phyloP scores from a whole-genome alignment of 306 rosid genomes.

The Trifolium repens region DNA sequence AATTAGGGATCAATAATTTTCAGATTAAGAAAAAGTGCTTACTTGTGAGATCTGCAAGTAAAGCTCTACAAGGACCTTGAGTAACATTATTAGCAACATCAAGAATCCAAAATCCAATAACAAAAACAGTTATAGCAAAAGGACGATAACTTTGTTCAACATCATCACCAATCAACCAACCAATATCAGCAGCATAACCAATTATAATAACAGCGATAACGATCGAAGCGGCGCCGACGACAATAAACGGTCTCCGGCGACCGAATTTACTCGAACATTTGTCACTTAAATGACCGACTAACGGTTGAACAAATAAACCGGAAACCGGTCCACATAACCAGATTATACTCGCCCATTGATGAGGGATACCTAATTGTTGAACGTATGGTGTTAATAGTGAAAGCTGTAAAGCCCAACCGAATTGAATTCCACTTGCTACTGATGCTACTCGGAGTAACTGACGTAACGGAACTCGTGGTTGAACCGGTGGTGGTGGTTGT shows the following conservation, averaged over 20 bases:
- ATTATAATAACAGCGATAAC: slow-evolving; percentile 65
- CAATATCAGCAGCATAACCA: slow-evolving; percentile 82
- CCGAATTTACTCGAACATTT: slow-evolving; percentile 73
- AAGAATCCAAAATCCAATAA: slow-evolving; percentile 84
- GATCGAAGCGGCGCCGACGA: slow-evolving; percentile 65
- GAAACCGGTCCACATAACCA: slow-evolving; percentile 96
- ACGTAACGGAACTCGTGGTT: slow-evolving; percentile 55
- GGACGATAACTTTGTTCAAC: slow-evolving; percentile 54
- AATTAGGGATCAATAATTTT: slow-evolving; percentile 19
- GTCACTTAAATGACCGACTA: slow-evolving; percentile 83
- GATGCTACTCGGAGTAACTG: slow-evolving; percentile 75
- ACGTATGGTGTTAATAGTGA: slow-evolving; percentile 88
- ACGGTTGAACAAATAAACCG: slow-evolving; percentile 83
- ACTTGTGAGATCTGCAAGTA: slow-evolving; percentile 92
- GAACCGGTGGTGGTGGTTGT: not conserved
- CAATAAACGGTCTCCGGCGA: slow-evolving; percentile 88
- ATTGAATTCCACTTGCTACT: slow-evolving; percentile 87
- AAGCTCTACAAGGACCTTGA: slow-evolving; percentile 89
- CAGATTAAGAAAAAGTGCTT: slow-evolving; percentile 20
- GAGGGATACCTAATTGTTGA: slow-evolving; percentile 94
- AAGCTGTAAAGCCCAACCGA: slow-evolving; percentile 98
- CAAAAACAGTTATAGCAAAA: slow-evolving; percentile 62
- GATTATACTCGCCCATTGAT: slow-evolving; percentile 89
- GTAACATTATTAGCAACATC: slow-evolving; percentile 84
- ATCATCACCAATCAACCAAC: slow-evolving; percentile 80